phyloP scores from a whole-genome alignment of 306 rosid species.

The Abrus pulchellus region DNA sequence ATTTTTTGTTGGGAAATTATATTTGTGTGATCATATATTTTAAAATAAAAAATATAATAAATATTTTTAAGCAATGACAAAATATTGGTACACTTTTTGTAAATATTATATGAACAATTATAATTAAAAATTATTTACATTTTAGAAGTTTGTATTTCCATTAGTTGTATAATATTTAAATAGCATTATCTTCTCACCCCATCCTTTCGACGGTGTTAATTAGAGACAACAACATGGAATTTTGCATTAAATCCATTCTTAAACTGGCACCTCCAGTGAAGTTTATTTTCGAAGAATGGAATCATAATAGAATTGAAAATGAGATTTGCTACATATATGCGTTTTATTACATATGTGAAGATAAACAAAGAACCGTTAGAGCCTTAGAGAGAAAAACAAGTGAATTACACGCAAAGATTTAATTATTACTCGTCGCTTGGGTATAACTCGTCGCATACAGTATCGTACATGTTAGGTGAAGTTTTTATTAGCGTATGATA shows the following conservation, averaged over 20 bases:
- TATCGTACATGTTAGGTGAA: constrained; percentile 2
- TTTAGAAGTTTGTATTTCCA: no score
- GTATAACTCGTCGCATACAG: neutral
- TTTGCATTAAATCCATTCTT: neutral
- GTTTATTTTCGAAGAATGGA: neutral
- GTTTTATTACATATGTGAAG: neutral
- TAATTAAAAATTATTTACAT: no score
- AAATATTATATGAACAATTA: no score
- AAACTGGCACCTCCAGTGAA: neutral
- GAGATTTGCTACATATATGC: neutral
- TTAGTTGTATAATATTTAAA: no score
- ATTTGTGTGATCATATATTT: no score
- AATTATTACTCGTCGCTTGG: neutral
- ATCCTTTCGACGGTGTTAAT: no score
- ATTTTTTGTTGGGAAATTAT: no score
- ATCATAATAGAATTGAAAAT: neutral
- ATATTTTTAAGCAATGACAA: no score
- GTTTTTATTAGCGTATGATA: neutral
- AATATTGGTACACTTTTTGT: no score
- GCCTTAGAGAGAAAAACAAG: neutral
- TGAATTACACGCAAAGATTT: neutral
- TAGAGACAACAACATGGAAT: neutral
- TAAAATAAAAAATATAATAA: no score
- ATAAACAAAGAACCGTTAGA: neutral
- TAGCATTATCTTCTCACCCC: no score